Evolutionary conservation across 352 stramenopile genomes (phyloP), one percentile per base, ranked within the genome.

Genomic region (Phytophthora cryptogea): DNA sequence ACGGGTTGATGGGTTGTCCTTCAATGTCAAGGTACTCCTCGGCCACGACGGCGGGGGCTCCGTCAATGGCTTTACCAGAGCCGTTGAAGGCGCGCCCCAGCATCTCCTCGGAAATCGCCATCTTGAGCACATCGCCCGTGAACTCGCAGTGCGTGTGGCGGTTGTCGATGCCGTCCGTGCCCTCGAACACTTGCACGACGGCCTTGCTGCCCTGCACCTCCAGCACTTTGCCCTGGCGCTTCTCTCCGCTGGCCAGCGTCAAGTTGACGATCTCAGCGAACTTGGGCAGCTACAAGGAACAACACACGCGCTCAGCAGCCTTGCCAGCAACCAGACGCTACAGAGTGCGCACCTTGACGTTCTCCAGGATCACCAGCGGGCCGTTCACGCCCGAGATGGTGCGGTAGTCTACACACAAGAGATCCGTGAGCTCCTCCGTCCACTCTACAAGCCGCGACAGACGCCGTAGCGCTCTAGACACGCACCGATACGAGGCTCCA

Each of bases 191-290:
- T 69, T 96, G 89, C 43, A 97, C 89, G 46, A 97, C 88, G 54
- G 97, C 97, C 72, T 97, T 97, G 71, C 78, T 98, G 63, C 97
- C 97, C 54, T 97, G 89, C 62, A 99, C 96, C 77, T 99, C 97
- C 30, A 99, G 85, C 64, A 99, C 96, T 68, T 97, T 83, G 16
- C 82, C 83, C 68, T 92, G 80, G 30, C 97, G 95, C 60, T 91
- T 89, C 72, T 98, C 97, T 52, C 97, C 97, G 72, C 96, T 98
- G 30, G 97, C 91, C 28, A 99, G 87, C 52, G 80, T 98, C 58
- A 99, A 78, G 73, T 99, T 99, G 42, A 99, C 97, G 78, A 99
- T 99, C 84, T 99, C 97, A 9, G 92, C 92, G 70, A 97, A 99
- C 79, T 98, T 98, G 39, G 97, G 97, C 44, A 92, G 72, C 86